Percentiles rank a stretch among this genome's conserved stretches.
phyloP scores from a whole-genome alignment of 2,329 filamentous ascomycete species.

The Stachybotrys chartarum region DNA sequence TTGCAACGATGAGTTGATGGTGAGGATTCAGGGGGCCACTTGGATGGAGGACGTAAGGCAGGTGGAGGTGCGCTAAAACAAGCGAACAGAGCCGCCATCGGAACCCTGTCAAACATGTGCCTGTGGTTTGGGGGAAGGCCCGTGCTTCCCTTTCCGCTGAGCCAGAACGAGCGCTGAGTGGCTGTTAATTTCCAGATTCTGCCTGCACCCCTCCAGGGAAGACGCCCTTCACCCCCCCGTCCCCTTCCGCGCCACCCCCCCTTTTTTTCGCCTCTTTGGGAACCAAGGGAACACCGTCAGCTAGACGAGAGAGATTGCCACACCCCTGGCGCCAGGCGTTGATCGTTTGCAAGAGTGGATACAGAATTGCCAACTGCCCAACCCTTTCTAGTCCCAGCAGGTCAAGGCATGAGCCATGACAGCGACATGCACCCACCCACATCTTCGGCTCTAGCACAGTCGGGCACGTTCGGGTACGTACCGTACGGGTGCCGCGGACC shows the following conservation, averaged over 20 bases:
- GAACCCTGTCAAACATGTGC: constrained; percentile 25
- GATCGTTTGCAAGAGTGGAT: too few species aligned
- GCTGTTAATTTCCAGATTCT: constrained; percentile 4
- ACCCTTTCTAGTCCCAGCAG: too few species aligned
- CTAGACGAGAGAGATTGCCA: too few species aligned
- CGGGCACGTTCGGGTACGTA: too few species aligned
- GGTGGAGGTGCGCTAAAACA: constrained; percentile 6
- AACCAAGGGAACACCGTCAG: too few species aligned
- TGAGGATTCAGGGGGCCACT: background rate
- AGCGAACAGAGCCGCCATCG: constrained; percentile 16
- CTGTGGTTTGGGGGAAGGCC: constrained; percentile 4
- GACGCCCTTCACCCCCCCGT: background rate
- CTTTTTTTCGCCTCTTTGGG: background rate
- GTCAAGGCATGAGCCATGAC: too few species aligned
- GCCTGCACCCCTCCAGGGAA: background rate
- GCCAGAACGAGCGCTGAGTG: constrained; percentile 8
- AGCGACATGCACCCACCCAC: too few species aligned
- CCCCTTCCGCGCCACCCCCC: background rate
- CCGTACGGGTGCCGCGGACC: too few species aligned
- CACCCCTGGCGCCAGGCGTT: too few species aligned
- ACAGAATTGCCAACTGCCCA: too few species aligned
- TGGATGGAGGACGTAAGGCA: background rate
- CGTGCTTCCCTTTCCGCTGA: constrained; percentile 14
- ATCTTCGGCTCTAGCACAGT: too few species aligned
- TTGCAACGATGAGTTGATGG: background rate